Percentiles rank a stretch among this genome's conserved stretches.
Conservation (phyloP, 140 eudicot species). For the Cichorium intybus region DNA sequence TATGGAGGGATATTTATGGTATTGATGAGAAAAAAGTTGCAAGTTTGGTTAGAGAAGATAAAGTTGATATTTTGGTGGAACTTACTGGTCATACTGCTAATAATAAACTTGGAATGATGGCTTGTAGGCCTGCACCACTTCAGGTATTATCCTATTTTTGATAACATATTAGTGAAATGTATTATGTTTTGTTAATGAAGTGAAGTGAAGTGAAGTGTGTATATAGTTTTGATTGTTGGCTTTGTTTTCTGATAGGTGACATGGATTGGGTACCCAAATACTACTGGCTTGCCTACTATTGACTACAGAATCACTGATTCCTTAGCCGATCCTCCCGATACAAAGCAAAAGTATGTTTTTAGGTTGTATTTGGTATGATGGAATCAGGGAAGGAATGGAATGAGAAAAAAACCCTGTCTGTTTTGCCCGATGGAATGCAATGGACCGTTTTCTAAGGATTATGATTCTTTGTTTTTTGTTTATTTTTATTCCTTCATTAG, state of each 20-base stretch:
- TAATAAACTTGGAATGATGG: slow-evolving; percentile 96
- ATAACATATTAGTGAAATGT: neutral
- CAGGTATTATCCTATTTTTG: slow-evolving; percentile 48
- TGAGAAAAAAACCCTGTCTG: neutral
- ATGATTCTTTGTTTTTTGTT: neutral
- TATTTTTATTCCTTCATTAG: neutral
- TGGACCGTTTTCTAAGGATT: neutral
- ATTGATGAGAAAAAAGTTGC: slow-evolving; percentile 97
- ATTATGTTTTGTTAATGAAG: too few relatives aligned
- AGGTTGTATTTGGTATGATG: neutral
- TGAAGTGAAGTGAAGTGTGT: neutral
- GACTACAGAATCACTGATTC: slow-evolving; percentile 92
- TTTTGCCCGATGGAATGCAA: neutral
- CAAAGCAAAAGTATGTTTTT: slow-evolving; percentile 64
- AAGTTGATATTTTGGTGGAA: slow-evolving; percentile 95
- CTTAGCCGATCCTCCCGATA: slow-evolving; percentile 78
- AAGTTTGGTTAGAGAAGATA: slow-evolving; percentile 87
- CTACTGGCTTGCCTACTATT: slow-evolving; percentile 94
- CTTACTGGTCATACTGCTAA: slow-evolving; percentile 99
- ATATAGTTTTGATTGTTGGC: slow-evolving; percentile 9
- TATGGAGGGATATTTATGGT: slow-evolving; percentile 94
- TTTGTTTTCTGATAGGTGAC: slow-evolving; percentile 65
- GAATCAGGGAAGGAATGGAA: neutral
- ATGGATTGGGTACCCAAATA: slow-evolving; percentile 99
- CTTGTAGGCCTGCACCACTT: slow-evolving; percentile 96